Conservation (phyloP, 495 filamentous ascomycete genomes). For the Tuber indicum region DNA sequence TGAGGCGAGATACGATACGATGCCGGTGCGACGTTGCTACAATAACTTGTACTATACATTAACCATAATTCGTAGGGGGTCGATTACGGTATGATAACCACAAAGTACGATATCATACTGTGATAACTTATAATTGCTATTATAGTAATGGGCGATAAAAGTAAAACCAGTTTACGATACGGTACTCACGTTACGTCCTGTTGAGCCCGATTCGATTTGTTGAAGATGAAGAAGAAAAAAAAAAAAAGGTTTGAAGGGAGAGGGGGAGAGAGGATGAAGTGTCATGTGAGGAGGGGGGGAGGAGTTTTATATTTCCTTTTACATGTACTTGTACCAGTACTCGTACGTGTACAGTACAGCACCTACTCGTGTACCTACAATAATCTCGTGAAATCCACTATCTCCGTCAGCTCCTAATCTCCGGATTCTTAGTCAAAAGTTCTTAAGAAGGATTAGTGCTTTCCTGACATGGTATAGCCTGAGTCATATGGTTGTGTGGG, state of each 20-base stretch:
- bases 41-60: not conserved
- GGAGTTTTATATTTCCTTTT: slow-evolving; percentile 1
- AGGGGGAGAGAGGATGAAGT: not conserved
- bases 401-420: no score
- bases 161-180: not conserved
- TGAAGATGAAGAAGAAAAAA: not conserved
- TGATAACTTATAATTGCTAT: not conserved
- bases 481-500: no score
- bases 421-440: no score
- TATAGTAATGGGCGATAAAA: not conserved
- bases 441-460: no score
- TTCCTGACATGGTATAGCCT: no score
- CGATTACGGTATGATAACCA: not conserved
- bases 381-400: no score
- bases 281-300: not conserved
- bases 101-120: not conserved
- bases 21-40: not conserved
- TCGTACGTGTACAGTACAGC: no score
- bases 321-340: not conserved
- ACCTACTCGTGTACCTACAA: no score
- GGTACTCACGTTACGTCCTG: not conserved
- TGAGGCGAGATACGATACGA: not conserved
- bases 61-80: not conserved
- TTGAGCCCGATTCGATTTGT: not conserved
- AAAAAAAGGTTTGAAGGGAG: not conserved